Conservation (phyloP, 192 early-diverging fungal species). For the Backusella tuberculispora region DNA sequence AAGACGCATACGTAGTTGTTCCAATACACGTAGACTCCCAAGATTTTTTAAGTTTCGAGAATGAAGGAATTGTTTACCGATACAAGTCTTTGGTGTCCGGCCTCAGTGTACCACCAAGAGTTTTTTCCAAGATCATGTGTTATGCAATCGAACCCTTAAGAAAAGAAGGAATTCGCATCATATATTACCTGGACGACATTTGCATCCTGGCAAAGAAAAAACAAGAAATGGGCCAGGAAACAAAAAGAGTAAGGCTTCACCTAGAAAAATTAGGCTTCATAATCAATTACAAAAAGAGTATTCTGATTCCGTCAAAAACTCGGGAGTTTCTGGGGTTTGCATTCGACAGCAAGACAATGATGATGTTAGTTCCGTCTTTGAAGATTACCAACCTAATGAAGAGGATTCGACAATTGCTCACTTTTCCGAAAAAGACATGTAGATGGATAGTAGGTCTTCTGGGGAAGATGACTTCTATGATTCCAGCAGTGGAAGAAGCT, state of each 20-base stretch:
- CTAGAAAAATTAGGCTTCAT: conserved; percentile 6
- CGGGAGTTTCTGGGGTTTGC: too few species aligned
- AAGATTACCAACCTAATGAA: not conserved
- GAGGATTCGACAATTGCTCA: not conserved
- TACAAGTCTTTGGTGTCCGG: too few species aligned
- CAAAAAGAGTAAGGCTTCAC: not conserved
- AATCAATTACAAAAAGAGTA: conserved; percentile 21
- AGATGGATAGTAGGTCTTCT: conserved; percentile 20
- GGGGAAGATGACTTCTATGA: conserved; percentile 18
- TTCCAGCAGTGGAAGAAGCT: conserved; percentile 22
- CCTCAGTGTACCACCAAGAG: too few species aligned
- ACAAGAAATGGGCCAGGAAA: not conserved
- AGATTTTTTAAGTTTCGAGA: conserved; percentile 8
- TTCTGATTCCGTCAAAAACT: not conserved
- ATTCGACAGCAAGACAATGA: not conserved
- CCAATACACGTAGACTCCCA: conserved; percentile 19
- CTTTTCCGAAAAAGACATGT: not conserved
- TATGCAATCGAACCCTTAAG: too few species aligned
- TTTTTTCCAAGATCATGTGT: too few species aligned
- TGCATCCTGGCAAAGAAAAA: conserved; percentile 16
- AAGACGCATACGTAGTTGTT: too few species aligned
- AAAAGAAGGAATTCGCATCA: conserved; percentile 16
- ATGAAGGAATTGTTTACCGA: not conserved
- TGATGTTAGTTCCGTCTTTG: not conserved
- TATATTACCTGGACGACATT: conserved; percentile 30